Conservation (phyloP, 2,329 filamentous ascomycete genomes). For the Alternaria sp. region DNA sequence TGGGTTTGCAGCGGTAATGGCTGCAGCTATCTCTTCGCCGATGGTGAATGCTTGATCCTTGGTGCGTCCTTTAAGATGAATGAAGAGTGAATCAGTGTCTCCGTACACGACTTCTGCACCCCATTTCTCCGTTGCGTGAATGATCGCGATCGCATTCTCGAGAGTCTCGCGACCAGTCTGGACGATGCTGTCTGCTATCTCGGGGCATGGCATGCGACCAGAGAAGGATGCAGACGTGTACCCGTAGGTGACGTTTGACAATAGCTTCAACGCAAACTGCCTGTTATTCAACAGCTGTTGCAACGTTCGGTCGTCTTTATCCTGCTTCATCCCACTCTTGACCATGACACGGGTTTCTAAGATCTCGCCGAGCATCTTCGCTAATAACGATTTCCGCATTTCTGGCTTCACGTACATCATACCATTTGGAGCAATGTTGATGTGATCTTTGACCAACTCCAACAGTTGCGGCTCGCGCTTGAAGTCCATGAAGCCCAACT, state of each 20-base stretch:
- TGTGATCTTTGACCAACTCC: slow-evolving; percentile 79
- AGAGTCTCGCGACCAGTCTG: slow-evolving; percentile 94
- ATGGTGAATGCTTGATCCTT: slow-evolving; percentile 90
- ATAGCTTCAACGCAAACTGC: slow-evolving; percentile 90
- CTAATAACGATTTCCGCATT: slow-evolving; percentile 87
- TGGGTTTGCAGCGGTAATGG: slow-evolving; percentile 88
- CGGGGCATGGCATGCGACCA: slow-evolving; percentile 95
- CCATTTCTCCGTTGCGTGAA: slow-evolving; percentile 88
- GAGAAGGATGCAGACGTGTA: slow-evolving; percentile 98
- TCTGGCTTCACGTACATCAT: slow-evolving; percentile 92
- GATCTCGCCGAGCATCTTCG: slow-evolving; percentile 96
- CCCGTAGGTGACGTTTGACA: slow-evolving; percentile 98
- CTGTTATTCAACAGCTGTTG: slow-evolving; percentile 91
- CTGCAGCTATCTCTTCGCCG: slow-evolving; percentile 87
- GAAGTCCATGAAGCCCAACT: slow-evolving; percentile 94
- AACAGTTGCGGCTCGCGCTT: slow-evolving; percentile 77
- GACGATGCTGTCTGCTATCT: slow-evolving; percentile 98
- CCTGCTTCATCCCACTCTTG: slow-evolving; percentile 93
- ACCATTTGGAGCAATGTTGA: slow-evolving; percentile 94
- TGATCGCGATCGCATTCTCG: slow-evolving; percentile 89
- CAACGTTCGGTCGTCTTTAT: slow-evolving; percentile 85
- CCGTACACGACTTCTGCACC: slow-evolving; percentile 97
- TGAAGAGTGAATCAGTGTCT: slow-evolving; percentile 94
- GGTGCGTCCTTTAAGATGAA: slow-evolving; percentile 86
- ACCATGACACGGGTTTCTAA: slow-evolving; percentile 97